These are phyloP conservation scores for Monilinia fructigena DNA, from an alignment of 2,329 filamentous ascomycete genomes.

Conservation along the genomic window DNA sequence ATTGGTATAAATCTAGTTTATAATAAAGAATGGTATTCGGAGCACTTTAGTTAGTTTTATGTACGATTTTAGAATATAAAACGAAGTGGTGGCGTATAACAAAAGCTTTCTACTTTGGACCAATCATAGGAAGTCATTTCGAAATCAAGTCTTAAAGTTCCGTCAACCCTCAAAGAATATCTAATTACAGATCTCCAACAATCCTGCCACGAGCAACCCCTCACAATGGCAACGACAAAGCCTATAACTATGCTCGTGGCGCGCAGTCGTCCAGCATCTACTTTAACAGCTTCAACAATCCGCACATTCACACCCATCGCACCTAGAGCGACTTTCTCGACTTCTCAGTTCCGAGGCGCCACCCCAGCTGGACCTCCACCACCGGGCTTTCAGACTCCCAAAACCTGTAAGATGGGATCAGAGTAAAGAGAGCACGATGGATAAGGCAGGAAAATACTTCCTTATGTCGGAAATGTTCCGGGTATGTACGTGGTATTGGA, in stretches of 20 bases:
- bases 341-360: conserved; percentile 44
- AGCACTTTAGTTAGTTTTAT: not conserved
- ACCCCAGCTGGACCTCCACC: conserved; percentile 77
- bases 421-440: conserved; percentile 71
- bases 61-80: not conserved
- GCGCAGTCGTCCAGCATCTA: conserved; percentile 38
- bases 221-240: conserved; percentile 41
- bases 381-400: conserved; percentile 77
- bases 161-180: conserved; percentile 25
- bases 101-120: conserved; percentile 12
- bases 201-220: conserved; percentile 38
- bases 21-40: not conserved
- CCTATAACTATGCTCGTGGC: conserved; percentile 42
- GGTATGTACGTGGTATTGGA: conserved; percentile 96
- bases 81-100: conserved; percentile 14
- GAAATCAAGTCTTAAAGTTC: conserved; percentile 21
- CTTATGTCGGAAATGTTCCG: conserved; percentile 92
- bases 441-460: conserved; percentile 90
- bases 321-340: conserved; percentile 36
- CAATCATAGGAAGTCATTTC: conserved; percentile 22
- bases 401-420: conserved; percentile 77
- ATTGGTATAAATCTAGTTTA: not conserved
- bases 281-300: conserved; percentile 32
- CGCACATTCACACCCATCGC: conserved; percentile 33
- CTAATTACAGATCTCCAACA: conserved; percentile 29